These are phyloP conservation scores for Fomitopsis palustris DNA, from an alignment of 1,284 basidiomycete genomes.

Conservation along the genomic window DNA sequence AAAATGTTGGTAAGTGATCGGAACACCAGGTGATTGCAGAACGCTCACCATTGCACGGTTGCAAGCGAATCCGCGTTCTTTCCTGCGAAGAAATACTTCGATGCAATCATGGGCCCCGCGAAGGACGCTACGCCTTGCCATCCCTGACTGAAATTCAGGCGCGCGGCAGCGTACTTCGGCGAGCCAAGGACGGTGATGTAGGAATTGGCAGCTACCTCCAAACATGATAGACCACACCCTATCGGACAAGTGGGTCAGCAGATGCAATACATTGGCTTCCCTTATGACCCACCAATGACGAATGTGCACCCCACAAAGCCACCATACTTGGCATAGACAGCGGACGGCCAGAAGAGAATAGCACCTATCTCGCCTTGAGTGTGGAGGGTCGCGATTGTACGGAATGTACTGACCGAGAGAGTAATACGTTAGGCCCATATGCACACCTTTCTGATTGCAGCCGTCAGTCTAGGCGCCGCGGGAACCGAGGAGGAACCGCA, in stretches of 20 bases:
- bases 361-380: constrained; percentile 39
- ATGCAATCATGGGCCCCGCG: constrained; percentile 78
- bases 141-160: constrained; percentile 80
- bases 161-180: constrained; percentile 70
- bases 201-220: constrained; percentile 77
- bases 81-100: constrained; percentile 70
- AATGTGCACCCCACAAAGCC: constrained; percentile 76
- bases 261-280: not conserved
- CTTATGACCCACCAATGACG: constrained; percentile 45
- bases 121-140: constrained; percentile 82
- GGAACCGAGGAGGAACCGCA: not conserved
- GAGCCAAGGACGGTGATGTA: constrained; percentile 72
- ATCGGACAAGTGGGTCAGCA: constrained; percentile 3
- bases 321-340: constrained; percentile 61
- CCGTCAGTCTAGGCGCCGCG: constrained; percentile 6
- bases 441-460: constrained; percentile 48
- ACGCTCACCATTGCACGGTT: constrained; percentile 77
- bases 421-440: constrained; percentile 70
- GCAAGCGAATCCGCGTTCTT: constrained; percentile 57
- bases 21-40: constrained; percentile 7
- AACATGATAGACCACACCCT: constrained; percentile 70
- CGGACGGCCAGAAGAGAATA: constrained; percentile 81
- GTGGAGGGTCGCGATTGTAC: constrained; percentile 1
- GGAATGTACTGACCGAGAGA: constrained; percentile 44
- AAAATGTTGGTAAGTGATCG: not conserved